A percentile compares a stretch with the other conserved stretches of the same genome.
phyloP scores from a whole-genome alignment of 805 yeast species.

The Danielia oregonensis region DNA sequence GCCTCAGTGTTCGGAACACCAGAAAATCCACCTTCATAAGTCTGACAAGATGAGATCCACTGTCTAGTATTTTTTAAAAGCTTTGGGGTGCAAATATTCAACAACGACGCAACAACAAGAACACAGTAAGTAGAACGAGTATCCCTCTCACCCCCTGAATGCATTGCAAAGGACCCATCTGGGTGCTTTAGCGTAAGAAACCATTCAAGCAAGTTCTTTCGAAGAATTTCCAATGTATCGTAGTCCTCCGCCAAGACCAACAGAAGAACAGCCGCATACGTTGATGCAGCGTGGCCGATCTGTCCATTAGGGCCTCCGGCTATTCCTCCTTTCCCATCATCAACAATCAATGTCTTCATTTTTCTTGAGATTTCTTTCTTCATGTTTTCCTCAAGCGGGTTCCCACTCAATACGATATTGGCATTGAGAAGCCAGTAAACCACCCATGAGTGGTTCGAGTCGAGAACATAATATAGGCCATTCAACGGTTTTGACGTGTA shows the following conservation, averaged over 20 bases:
- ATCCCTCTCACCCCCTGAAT: slow-evolving; percentile 77
- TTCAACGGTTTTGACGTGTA: slow-evolving; percentile 48
- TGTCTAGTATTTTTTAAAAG: slow-evolving; percentile 48
- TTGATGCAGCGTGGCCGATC: slow-evolving; percentile 76
- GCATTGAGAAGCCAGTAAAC: slow-evolving; percentile 76
- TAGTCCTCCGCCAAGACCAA: slow-evolving; percentile 50
- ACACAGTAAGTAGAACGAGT: slow-evolving; percentile 86
- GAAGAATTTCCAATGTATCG: slow-evolving; percentile 23
- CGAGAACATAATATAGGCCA: slow-evolving; percentile 49
- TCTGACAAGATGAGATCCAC: slow-evolving; percentile 73
- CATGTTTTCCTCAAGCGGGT: slow-evolving; percentile 1
- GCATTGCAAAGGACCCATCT: slow-evolving; percentile 79
- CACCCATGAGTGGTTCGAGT: slow-evolving; percentile 93
- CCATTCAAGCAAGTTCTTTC: slow-evolving; percentile 56
- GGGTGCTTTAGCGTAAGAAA: slow-evolving; percentile 54
- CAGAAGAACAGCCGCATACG: slow-evolving; percentile 73
- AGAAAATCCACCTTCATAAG: slow-evolving; percentile 94
- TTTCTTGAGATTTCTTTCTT: slow-evolving; percentile 17
- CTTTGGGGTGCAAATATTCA: slow-evolving; percentile 61
- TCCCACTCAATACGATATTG: slow-evolving; percentile 15
- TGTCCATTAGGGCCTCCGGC: slow-evolving; percentile 83
- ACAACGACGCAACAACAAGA: slow-evolving; percentile 62
- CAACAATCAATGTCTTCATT: slow-evolving; percentile 22
- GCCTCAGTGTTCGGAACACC: slow-evolving; percentile 81
- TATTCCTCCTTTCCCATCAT: slow-evolving; percentile 51